A percentile compares a stretch with the other conserved stretches of the same genome.
Conservation (phyloP, 257 asterid species). For the Nemophila menziesii region DNA sequence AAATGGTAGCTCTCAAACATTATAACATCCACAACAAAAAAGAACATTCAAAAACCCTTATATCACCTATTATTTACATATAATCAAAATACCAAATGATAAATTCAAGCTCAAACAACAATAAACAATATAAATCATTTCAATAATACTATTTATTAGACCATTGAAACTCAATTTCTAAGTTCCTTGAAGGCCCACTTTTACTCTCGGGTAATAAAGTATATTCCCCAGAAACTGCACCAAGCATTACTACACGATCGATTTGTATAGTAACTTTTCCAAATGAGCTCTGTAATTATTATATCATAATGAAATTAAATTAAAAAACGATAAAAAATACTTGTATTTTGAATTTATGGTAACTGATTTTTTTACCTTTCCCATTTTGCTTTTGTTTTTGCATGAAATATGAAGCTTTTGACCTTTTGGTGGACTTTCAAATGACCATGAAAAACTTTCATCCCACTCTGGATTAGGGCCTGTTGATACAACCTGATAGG, state of each 20-base stretch:
- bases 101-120: too few species aligned
- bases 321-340: background rate
- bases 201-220: constrained; percentile 82
- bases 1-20: too few species aligned
- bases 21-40: too few species aligned
- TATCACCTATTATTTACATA: too few species aligned
- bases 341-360: background rate
- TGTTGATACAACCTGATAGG: constrained; percentile 65
- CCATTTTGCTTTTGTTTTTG: constrained; percentile 99
- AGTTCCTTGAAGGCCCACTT: constrained; percentile 86
- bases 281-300: constrained; percentile 62
- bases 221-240: constrained; percentile 93
- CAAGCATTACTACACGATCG: constrained; percentile 96
- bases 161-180: constrained; percentile 96
- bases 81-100: too few species aligned
- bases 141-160: constrained; percentile 58
- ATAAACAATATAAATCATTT: too few species aligned
- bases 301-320: background rate
- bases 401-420: constrained; percentile 98
- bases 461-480: constrained; percentile 99
- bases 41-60: too few species aligned
- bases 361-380: constrained; percentile 57
- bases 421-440: constrained; percentile 98
- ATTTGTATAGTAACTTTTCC: constrained; percentile 97
- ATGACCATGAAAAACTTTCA: constrained; percentile 89